A percentile compares a stretch with the other conserved stretches of the same genome.
phyloP scores from a whole-genome alignment of 768 basidiomycete genomes.

The Dentipellis sp. region DNA sequence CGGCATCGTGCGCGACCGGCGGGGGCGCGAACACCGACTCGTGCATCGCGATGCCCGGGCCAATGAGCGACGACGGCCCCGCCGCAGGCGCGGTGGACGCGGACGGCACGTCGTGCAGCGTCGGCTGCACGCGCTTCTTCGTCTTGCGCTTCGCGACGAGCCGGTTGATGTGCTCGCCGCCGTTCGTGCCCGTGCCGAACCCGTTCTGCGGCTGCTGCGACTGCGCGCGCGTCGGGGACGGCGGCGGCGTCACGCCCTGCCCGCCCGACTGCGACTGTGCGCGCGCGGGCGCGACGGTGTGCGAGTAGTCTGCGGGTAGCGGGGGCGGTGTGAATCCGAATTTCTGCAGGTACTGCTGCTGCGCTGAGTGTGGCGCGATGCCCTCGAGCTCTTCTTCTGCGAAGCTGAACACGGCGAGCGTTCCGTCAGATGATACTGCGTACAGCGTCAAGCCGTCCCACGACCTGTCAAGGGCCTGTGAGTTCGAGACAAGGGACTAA shows the following conservation, averaged over 20 bases:
- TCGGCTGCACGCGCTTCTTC: conserved; percentile 42
- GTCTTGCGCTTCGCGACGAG: conserved; percentile 64
- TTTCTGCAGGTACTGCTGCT: conserved; percentile 73
- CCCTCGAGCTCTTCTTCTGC: conserved; percentile 74
- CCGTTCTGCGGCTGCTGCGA: conserved; percentile 29
- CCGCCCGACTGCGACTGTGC: conserved; percentile 11
- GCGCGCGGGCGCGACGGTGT: conserved; percentile 20
- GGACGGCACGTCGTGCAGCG: conserved; percentile 30
- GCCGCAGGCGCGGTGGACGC: conserved; percentile 6
- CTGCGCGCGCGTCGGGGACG: conserved; percentile 31
- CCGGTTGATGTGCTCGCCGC: conserved; percentile 43
- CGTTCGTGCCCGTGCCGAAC: conserved; percentile 27
- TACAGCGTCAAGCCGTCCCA: conserved; percentile 88
- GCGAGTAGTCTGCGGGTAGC: conserved; percentile 64
- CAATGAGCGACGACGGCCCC: conserved; percentile 7
- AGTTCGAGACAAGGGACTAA: not conserved
- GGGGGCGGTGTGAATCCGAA: conserved; percentile 68
- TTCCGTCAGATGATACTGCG: conserved; percentile 93
- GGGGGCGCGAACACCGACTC: not conserved
- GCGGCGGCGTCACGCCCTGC: conserved; percentile 36
- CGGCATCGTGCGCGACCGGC: conserved; percentile 35
- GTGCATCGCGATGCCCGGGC: conserved; percentile 6
- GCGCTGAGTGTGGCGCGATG: conserved; percentile 62
- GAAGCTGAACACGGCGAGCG: conserved; percentile 83
- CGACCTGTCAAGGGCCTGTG: conserved; percentile 46